phyloP scores from a whole-genome alignment of 768 basidiomycete species.

The Amylocystis lapponica region DNA sequence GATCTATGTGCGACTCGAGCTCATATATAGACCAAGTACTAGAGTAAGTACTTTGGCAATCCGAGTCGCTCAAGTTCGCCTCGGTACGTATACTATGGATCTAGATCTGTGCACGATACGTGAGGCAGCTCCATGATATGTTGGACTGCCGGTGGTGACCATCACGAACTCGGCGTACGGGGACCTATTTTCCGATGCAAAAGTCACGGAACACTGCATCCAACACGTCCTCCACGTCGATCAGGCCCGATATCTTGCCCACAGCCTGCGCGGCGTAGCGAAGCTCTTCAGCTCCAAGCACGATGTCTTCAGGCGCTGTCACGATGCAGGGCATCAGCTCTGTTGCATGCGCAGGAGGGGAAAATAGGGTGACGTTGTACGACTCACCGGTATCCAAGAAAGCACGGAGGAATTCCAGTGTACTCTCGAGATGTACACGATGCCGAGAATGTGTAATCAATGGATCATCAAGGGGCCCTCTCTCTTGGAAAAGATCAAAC shows the following conservation, averaged over 20 bases:
- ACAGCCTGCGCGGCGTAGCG: constrained; percentile 80
- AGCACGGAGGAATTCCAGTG: constrained; percentile 53
- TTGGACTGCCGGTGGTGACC: too few species aligned
- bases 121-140: too few species aligned
- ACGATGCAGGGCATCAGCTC: too few species aligned
- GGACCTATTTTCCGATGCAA: constrained; percentile 73
- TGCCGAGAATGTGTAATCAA: constrained; percentile 80
- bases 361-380: too few species aligned
- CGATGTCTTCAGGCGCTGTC: constrained; percentile 62
- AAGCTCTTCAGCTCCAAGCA: constrained; percentile 81
- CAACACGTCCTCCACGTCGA: constrained; percentile 79
- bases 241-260: constrained; percentile 76
- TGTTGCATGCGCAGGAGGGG: neutral
- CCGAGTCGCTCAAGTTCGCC: too few species aligned
- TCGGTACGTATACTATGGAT: too few species aligned
- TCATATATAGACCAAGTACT: too few species aligned
- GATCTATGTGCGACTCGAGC: too few species aligned
- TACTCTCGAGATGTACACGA: constrained; percentile 66
- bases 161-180: too few species aligned
- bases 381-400: constrained; percentile 45
- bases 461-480: constrained; percentile 32
- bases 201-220: constrained; percentile 82
- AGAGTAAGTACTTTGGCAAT: too few species aligned
- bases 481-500: constrained; percentile 7
- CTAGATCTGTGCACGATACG: too few species aligned